Conservation (phyloP, 208 protist genomes). For the Sergeia podlipaevii region DNA sequence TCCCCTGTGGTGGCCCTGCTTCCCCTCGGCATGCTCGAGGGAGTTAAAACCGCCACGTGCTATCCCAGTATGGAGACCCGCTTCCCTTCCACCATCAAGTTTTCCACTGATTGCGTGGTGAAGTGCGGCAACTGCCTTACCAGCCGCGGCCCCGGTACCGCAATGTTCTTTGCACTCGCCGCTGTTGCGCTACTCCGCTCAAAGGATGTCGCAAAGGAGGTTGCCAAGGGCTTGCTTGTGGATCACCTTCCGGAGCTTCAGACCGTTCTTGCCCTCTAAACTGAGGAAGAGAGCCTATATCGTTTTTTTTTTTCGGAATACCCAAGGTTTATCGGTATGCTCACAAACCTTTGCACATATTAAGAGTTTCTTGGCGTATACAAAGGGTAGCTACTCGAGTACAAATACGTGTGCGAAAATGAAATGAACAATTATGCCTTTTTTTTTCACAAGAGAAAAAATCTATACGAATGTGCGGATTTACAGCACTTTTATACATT, state of each 20-base stretch:
- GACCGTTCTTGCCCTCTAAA: constrained; percentile 12
- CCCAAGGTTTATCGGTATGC: too few relatives aligned
- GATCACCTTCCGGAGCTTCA: constrained; percentile 28
- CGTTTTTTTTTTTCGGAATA: too few relatives aligned
- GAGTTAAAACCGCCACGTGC: constrained; percentile 67
- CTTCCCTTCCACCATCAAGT: constrained; percentile 51
- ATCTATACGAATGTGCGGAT: too few relatives aligned
- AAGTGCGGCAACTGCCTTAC: constrained; percentile 81
- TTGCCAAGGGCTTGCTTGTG: constrained; percentile 76
- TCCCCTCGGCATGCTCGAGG: constrained; percentile 73
- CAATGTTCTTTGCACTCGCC: constrained; percentile 79
- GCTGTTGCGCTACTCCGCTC: constrained; percentile 61
- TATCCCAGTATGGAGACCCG: constrained; percentile 75
- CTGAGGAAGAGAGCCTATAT: too few relatives aligned
- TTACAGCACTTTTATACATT: too few relatives aligned
- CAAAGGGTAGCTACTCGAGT: not conserved
- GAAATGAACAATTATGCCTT: not conserved
- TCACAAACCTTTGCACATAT: not conserved
- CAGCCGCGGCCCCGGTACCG: constrained; percentile 79
- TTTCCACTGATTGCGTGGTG: constrained; percentile 60
- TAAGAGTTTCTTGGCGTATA: not conserved
- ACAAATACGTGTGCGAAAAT: not conserved
- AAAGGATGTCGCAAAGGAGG: constrained; percentile 44
- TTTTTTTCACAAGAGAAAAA: constrained; percentile 10
- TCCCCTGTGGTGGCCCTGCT: constrained; percentile 56